phyloP scores from a whole-genome alignment of 129 eudicot genomes.

The Tagetes erecta region DNA sequence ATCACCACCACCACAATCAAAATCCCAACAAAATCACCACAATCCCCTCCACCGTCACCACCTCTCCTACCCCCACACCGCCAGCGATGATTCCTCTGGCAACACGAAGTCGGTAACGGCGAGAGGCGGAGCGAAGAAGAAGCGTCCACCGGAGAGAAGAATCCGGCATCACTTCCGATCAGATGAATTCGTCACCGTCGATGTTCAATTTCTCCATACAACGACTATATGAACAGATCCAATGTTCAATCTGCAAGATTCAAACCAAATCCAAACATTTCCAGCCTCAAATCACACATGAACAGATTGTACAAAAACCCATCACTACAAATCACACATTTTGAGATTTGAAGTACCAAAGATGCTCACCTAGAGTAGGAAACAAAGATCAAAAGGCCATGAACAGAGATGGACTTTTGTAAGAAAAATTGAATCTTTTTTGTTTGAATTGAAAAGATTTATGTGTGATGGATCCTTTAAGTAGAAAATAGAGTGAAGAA shows the following conservation, averaged over 20 bases:
- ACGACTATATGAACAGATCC: slow-evolving; percentile 57
- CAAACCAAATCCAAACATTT: slow-evolving; percentile 31
- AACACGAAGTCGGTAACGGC: too few species aligned
- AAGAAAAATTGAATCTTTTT: slow-evolving; percentile 16
- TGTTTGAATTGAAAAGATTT: slow-evolving; percentile 22
- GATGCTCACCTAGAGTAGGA: slow-evolving; percentile 36
- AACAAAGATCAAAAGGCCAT: slow-evolving; percentile 41
- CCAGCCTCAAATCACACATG: slow-evolving; percentile 8
- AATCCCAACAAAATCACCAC: too few species aligned
- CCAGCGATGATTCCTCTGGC: too few species aligned
- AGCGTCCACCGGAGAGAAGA: too few species aligned
- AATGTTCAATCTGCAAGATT: slow-evolving; percentile 29
- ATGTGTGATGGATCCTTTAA: background rate
- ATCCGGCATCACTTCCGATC: too few species aligned
- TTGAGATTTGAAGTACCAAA: slow-evolving; percentile 17
- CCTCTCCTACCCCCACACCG: too few species aligned
- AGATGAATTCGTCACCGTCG: too few species aligned
- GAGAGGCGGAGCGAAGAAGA: too few species aligned
- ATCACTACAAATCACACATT: slow-evolving; percentile 32
- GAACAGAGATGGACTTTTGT: slow-evolving; percentile 30
- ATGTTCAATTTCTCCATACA: too few species aligned
- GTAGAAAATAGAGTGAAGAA: slow-evolving; percentile 30
- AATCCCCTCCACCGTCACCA: too few species aligned
- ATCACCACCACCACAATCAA: too few species aligned
- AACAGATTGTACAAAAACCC: slow-evolving; percentile 19